Percentiles rank a stretch among this genome's conserved stretches.
phyloP scores from a whole-genome alignment of 2,329 filamentous ascomycete species.

The Bertia moriformis region DNA sequence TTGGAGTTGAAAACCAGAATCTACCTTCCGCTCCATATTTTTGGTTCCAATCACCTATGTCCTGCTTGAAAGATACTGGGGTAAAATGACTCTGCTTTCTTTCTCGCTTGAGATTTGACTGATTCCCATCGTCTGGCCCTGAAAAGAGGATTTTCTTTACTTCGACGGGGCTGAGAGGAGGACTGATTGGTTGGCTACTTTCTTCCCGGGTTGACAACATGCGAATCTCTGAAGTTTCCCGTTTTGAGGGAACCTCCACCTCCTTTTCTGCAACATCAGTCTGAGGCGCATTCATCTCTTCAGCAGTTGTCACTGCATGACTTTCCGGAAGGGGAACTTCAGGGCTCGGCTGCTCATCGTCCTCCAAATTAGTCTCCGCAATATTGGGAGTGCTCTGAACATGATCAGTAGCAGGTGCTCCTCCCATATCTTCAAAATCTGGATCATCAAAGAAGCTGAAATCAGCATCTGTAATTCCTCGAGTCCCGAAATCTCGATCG shows the following conservation, averaged over 20 bases:
- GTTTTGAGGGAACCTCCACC: too few relatives aligned
- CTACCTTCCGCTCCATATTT: constrained; percentile 34
- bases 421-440: constrained; percentile 12
- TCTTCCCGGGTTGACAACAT: constrained; percentile 3
- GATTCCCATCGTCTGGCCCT: constrained; percentile 4
- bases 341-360: not conserved
- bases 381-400: not conserved
- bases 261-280: not conserved
- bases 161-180: constrained; percentile 21
- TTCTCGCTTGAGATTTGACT: constrained; percentile 3
- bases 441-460: constrained; percentile 52
- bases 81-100: constrained; percentile 28
- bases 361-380: not conserved
- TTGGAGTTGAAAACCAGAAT: constrained; percentile 19
- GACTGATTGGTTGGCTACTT: constrained; percentile 15
- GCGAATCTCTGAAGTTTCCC: not conserved
- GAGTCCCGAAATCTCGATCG: constrained; percentile 32
- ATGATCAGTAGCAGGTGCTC: too few relatives aligned
- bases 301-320: not conserved
- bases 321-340: not conserved
- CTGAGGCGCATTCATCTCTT: not conserved
- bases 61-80: constrained; percentile 32
- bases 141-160: constrained; percentile 28
- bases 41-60: constrained; percentile 28
- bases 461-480: constrained; percentile 43